A percentile compares a stretch with the other conserved stretches of the same genome.
Evolutionary conservation across 768 basidiomycete genomes (phyloP).

Genomic region (Boletellus ananiceps): DNA sequence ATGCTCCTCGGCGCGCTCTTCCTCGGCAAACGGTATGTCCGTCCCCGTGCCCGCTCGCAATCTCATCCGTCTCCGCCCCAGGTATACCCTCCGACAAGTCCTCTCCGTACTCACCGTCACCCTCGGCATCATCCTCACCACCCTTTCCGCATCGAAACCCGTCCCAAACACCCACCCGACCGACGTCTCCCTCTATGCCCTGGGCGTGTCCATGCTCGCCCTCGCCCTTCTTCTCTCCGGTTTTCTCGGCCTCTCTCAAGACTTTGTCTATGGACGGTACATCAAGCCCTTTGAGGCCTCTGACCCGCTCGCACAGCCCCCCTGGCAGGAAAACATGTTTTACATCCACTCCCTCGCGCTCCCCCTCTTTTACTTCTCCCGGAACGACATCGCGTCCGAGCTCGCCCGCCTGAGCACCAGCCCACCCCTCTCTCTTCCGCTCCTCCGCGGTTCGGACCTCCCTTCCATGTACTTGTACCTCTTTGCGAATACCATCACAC

Average conservation of each 20-base stretch:
- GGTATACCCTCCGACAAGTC: constrained; percentile 63
- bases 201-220: constrained; percentile 69
- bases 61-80: constrained; percentile 27
- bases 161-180: background rate
- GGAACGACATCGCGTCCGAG: constrained; percentile 41
- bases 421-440: constrained; percentile 11
- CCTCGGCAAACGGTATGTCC: constrained; percentile 53
- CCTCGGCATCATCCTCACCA: constrained; percentile 72
- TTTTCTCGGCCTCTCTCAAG: constrained; percentile 80
- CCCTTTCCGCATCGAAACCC: constrained; percentile 63
- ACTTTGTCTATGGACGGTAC: constrained; percentile 63
- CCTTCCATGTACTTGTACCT: constrained; percentile 64
- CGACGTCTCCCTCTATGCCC: constrained; percentile 43
- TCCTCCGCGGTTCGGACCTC: constrained; percentile 22
- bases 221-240: constrained; percentile 78
- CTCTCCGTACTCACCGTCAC: constrained; percentile 79
- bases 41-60: constrained; percentile 1
- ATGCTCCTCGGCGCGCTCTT: constrained; percentile 76
- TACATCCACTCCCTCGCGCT: constrained; percentile 81
- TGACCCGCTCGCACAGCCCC: constrained; percentile 18
- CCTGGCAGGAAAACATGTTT: constrained; percentile 92
- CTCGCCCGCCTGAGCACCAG: constrained; percentile 12
- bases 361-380: constrained; percentile 67
- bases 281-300: constrained; percentile 27
- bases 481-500: constrained; percentile 73